These are phyloP conservation scores for Rhodotorula glutinis DNA, from an alignment of 1,284 basidiomycete genomes.

Conservation along the genomic window DNA sequence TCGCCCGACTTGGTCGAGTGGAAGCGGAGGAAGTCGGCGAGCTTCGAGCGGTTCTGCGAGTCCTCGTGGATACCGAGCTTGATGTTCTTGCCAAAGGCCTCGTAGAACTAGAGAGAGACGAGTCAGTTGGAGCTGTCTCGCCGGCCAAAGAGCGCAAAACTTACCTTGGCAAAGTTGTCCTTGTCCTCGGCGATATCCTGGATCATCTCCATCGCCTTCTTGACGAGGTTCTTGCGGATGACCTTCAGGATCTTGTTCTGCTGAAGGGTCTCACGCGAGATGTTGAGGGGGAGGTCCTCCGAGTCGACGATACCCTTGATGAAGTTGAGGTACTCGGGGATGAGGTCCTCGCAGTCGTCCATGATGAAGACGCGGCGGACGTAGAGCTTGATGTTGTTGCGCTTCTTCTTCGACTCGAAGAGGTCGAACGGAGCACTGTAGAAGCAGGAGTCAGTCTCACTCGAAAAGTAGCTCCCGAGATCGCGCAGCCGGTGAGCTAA, in stretches of 20 bases:
- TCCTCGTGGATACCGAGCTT: conserved; percentile 99
- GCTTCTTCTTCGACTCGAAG: conserved; percentile 99
- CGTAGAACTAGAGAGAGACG: conserved; percentile 49
- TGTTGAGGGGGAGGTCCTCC: conserved; percentile 98
- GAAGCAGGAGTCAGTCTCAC: background rate
- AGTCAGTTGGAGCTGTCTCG: background rate
- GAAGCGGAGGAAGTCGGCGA: conserved; percentile 99
- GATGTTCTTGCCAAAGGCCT: conserved; percentile 65
- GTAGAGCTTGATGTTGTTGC: conserved; percentile 99
- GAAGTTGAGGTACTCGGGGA: conserved; percentile 99
- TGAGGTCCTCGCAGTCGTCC: conserved; percentile 99
- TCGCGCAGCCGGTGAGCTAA: conserved; percentile 12
- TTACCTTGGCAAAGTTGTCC: conserved; percentile 73
- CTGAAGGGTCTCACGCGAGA: conserved; percentile 99
- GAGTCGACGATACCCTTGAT: conserved; percentile 99
- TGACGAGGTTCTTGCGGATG: conserved; percentile 82
- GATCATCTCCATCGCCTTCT: conserved; percentile 96
- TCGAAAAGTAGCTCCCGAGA: too few relatives aligned
- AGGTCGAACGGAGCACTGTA: conserved; percentile 91
- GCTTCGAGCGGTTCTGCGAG: conserved; percentile 97
- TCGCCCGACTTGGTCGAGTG: conserved; percentile 92
- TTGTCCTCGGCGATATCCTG: conserved; percentile 98
- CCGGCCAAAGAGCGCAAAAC: conserved; percentile 37
- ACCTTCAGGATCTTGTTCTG: conserved; percentile 99
- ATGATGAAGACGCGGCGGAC: conserved; percentile 99